Conservation (phyloP, 2,329 filamentous ascomycete genomes). For the Fusarium torulosum region DNA sequence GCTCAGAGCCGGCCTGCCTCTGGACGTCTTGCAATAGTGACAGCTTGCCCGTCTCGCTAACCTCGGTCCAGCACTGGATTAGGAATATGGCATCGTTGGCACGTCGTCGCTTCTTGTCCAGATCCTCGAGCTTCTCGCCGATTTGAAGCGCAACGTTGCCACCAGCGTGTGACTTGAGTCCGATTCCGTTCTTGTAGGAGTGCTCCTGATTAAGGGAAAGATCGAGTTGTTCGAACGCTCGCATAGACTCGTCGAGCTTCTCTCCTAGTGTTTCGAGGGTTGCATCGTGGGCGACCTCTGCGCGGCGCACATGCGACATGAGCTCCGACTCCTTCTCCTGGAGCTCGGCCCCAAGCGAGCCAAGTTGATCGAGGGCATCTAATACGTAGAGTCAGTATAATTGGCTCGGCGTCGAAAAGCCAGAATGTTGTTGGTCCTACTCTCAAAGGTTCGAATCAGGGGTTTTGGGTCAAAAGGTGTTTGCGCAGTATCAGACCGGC, state of each 20-base stretch:
- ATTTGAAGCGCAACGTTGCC: conserved; percentile 96
- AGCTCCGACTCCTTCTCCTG: conserved; percentile 93
- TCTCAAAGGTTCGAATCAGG: conserved; percentile 93
- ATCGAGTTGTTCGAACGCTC: conserved; percentile 91
- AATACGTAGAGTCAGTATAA: conserved; percentile 25
- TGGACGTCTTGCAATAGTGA: conserved; percentile 90
- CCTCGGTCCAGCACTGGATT: conserved; percentile 96
- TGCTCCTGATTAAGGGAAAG: conserved; percentile 77
- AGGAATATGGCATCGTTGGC: conserved; percentile 95
- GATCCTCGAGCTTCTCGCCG: conserved; percentile 90
- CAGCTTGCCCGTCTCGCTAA: conserved; percentile 89
- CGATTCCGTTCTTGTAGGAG: conserved; percentile 51
- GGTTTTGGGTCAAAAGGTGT: conserved; percentile 93
- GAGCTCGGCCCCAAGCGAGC: conserved; percentile 81
- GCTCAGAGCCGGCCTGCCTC: conserved; percentile 85
- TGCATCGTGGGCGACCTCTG: conserved; percentile 91
- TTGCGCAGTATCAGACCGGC: conserved; percentile 77
- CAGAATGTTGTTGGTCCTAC: conserved; percentile 54
- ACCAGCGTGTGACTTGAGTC: conserved; percentile 65
- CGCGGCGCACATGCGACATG: conserved; percentile 87
- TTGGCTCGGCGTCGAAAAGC: neutral
- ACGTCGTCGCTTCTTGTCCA: conserved; percentile 90
- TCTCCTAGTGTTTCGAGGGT: conserved; percentile 88
- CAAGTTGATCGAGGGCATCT: conserved; percentile 77
- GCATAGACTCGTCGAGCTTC: conserved; percentile 92